Conservation (phyloP, 306 rosid genomes). For the Arachis stenosperma region DNA sequence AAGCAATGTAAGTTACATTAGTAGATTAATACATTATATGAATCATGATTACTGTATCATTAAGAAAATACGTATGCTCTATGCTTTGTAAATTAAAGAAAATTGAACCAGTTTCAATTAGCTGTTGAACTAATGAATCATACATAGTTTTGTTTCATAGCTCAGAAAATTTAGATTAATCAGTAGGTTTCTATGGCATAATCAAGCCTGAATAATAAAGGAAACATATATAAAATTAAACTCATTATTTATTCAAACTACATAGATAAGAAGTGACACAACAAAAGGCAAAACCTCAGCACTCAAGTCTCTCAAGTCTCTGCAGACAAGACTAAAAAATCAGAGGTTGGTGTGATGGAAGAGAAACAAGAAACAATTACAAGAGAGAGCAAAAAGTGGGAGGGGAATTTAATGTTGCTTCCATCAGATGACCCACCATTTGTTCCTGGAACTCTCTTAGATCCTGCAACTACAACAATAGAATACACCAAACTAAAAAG, state of each 20-base stretch:
- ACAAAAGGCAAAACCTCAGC: conserved; percentile 8
- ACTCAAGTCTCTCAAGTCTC: not conserved
- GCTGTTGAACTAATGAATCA: not conserved
- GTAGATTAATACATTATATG: too few relatives aligned
- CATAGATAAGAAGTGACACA: not conserved
- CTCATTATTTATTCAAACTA: not conserved
- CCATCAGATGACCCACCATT: conserved; percentile 53
- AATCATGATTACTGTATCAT: too few relatives aligned
- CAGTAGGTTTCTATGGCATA: not conserved
- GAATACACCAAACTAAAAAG: conserved; percentile 8
- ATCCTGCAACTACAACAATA: conserved; percentile 49
- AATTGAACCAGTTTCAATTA: too few relatives aligned
- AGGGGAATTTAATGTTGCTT: conserved; percentile 42
- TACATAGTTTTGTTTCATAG: not conserved
- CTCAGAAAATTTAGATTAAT: not conserved
- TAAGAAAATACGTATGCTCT: too few relatives aligned
- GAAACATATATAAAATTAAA: not conserved
- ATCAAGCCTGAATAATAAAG: not conserved
- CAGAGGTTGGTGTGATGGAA: conserved; percentile 38
- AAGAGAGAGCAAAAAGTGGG: conserved; percentile 41
- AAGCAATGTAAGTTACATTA: too few relatives aligned
- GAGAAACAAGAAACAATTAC: conserved; percentile 45
- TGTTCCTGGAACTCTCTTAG: conserved; percentile 59
- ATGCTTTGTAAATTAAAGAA: too few relatives aligned
- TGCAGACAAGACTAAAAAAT: conserved; percentile 15